Evolutionary conservation across 2,329 filamentous ascomycete species (phyloP).

Genomic region (Incumbomyces delicatus): DNA sequence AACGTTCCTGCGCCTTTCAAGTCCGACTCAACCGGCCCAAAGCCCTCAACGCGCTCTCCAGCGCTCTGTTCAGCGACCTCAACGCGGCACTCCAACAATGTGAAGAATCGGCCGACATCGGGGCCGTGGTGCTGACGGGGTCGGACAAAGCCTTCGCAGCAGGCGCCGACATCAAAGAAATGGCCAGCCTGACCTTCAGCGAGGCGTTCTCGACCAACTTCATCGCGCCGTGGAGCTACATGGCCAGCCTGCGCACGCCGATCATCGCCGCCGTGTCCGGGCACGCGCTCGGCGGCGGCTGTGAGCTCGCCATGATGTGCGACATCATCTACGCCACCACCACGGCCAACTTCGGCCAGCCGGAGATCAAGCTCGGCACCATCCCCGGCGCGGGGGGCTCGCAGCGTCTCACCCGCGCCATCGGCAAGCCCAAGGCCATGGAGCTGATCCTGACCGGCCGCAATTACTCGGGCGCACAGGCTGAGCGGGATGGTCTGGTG

Average conservation of each 20-base stretch:
- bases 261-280: constrained; percentile 91
- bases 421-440: constrained; percentile 82
- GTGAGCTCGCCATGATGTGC: constrained; percentile 95
- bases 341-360: constrained; percentile 84
- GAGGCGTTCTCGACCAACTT: constrained; percentile 82
- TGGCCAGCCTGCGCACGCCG: constrained; percentile 82
- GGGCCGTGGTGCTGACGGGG: constrained; percentile 76
- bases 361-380: constrained; percentile 89
- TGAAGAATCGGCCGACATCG: constrained; percentile 59
- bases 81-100: constrained; percentile 66
- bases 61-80: constrained; percentile 81
- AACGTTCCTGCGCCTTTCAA: constrained; percentile 28
- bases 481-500: constrained; percentile 82
- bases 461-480: constrained; percentile 73
- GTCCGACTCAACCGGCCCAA: constrained; percentile 91
- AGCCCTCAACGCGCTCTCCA: constrained; percentile 87
- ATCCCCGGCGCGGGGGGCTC: constrained; percentile 88
- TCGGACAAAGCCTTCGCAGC: constrained; percentile 87
- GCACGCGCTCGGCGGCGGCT: constrained; percentile 88
- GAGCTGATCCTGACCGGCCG: constrained; percentile 80
- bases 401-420: constrained; percentile 72
- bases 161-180: constrained; percentile 97
- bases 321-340: constrained; percentile 88
- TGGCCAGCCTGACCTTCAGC: constrained; percentile 84
- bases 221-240: constrained; percentile 86